phyloP scores from a whole-genome alignment of 2,329 filamentous ascomycete genomes.

The Sarocladium strictum region DNA sequence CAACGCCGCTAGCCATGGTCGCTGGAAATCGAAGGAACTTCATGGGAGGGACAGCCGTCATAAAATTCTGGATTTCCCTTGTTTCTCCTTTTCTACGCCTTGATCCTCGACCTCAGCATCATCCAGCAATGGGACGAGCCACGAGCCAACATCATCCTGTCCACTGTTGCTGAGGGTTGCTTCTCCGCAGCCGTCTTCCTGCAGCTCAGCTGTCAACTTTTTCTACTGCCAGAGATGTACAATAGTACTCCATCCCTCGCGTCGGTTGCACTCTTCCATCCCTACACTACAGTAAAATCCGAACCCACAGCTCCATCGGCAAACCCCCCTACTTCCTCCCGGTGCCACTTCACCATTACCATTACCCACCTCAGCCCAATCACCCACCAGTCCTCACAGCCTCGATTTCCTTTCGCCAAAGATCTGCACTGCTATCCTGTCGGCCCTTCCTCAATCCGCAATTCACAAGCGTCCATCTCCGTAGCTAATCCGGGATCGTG shows the following conservation, averaged over 20 bases:
- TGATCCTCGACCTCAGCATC: no score
- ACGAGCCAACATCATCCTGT: not conserved
- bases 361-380: not conserved
- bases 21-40: not conserved
- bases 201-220: not conserved
- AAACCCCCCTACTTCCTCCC: not conserved
- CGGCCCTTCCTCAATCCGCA: not conserved
- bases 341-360: not conserved
- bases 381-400: not conserved
- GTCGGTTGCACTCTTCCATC: not conserved
- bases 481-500: constrained; percentile 1
- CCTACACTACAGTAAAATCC: not conserved
- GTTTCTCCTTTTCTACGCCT: no score
- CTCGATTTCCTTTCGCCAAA: not conserved
- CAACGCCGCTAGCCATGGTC: not conserved
- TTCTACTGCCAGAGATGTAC: not conserved
- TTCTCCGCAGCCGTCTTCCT: not conserved
- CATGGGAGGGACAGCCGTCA: not conserved
- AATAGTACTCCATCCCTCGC: not conserved
- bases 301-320: not conserved
- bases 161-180: not conserved
- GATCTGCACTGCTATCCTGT: not conserved
- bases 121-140: no score
- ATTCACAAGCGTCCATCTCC: not conserved
- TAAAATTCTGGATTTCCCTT: no score